Evolutionary conservation across 768 basidiomycete genomes (phyloP), one percentile per base, ranked within the genome.

Genomic region (Tremella yokohamensis): DNA sequence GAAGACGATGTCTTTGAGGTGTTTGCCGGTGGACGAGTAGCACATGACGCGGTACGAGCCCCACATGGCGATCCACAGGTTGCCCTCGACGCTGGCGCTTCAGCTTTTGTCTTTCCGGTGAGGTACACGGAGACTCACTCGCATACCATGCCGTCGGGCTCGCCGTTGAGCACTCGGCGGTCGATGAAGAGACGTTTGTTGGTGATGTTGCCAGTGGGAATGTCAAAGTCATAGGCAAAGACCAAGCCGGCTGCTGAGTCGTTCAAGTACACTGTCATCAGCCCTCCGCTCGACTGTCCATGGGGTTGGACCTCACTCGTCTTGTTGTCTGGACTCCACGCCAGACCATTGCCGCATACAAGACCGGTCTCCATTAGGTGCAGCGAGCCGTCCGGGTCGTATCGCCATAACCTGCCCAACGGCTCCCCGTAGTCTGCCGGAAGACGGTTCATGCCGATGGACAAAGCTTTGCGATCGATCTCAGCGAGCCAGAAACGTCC

Each of bases 51-150:
- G 49, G n/a, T 40, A 53, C 18, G 49, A 45, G 1, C 44, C 62
- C 62, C 62, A 63, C 62, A 63, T 63, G 18, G 62, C 62, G 54
- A 63, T 63, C 57, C 57, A 63, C 24, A 63, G 25, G 39, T 63
- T 59, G 12, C 62, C 62, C 22, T 63, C 57, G 24, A 63, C 51
- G 26, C 29, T 34, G 29, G 29, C 29, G 11, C 29, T 6, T 34
- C 29, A 34, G 29, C 29, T 34, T 11, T 6, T 6, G 11, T 34
- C 29, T 11, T 11, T 34, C 29, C 11, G 29, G 29, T 11, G 29
- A 6, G 29, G 29, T 6, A n/a, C n/a, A n/a, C 4, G 29, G 29
- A 34, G 11, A 34, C 29, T 34, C 29, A 34, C 29, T 54, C 52
- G 45, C 42, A 55, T 0, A 63, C 62, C 62, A 63, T 63, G 8